Base-by-base conservation (phyloP, 352 stramenopile genomes). In the Phytopythium boreale region DNA sequence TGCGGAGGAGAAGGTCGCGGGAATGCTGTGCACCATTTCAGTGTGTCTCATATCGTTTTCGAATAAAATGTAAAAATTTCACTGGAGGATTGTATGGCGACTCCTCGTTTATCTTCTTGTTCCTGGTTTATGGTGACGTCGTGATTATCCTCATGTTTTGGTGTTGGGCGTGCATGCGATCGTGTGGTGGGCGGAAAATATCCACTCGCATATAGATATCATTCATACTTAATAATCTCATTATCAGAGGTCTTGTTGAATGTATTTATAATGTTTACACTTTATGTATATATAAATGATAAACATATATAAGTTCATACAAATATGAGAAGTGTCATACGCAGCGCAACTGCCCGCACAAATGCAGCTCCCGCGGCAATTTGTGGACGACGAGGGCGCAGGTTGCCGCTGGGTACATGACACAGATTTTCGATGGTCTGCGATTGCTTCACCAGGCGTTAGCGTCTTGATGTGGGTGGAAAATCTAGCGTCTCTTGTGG, bases 21-120 rank as follows among this genome's bases (percentile, higher is more conserved):
- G 43, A 26, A n/a, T n/a, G n/a, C n/a, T n/a, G 9, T 46, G 19
- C 20, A 22, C 7, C 11, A 26, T 52, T 52, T 52, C 46, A 31
- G 46, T 52, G 29, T 59, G 52, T 59, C 52, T 17, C 52, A 59
- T 31, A 44, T 39, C 51, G 49, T 22, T 26, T 46, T 46, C 39
- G 39, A 46, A 46, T 7, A n/a, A 26, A 39, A 50, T 0, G 43
- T 15, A 27, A 39, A 9, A 15, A 27, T 31, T 49, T 52, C n/a
- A 52, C 46, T 52, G 9, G 46, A 26, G 10, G 11, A 20, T 52
- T 52, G 46, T 52, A 52, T 31, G 46, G 0, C 22, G 24, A 8
- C 37, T 43, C 26, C 9, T 50, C 12, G 43, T 49, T 49, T 49
- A 26, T 26, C 43, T 19, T 19, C 7, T 24, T n/a, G 34, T 10